These are phyloP conservation scores for Flammula alnicola DNA, from an alignment of 1,284 basidiomycete genomes.

Conservation along the genomic window DNA sequence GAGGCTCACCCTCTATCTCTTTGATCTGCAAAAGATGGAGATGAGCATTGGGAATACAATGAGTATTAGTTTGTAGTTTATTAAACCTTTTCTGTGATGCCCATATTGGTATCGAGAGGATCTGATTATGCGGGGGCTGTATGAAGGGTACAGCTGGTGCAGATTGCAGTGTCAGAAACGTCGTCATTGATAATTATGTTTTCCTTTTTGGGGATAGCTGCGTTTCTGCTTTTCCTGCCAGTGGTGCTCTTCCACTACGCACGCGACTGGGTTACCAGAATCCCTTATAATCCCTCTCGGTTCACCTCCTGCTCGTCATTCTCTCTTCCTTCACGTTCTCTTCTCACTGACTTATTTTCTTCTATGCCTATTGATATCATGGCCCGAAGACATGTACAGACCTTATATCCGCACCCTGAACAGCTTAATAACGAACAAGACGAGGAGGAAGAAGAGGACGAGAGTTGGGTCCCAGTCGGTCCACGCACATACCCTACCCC, in stretches of 20 bases:
- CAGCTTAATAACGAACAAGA: conserved; percentile 52
- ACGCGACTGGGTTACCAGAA: too few relatives aligned
- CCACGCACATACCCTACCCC: conserved; percentile 35
- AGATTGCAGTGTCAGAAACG: conserved; percentile 3
- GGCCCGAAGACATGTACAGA: conserved; percentile 60
- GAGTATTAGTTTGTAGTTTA: not conserved
- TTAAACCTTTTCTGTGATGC: conserved; percentile 85
- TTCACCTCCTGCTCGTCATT: not conserved
- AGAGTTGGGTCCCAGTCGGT: conserved; percentile 35
- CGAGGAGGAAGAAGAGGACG: conserved; percentile 45
- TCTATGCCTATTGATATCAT: conserved; percentile 13
- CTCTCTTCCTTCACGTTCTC: conserved; percentile 2
- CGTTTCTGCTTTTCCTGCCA: too few relatives aligned
- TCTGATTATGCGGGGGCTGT: conserved; percentile 13
- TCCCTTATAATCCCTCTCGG: not conserved
- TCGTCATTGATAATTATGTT: conserved; percentile 21
- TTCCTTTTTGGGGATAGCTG: conserved; percentile 18
- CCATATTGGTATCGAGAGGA: conserved; percentile 58
- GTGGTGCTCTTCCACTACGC: too few relatives aligned
- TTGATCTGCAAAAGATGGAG: conserved; percentile 67
- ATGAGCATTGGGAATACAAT: not conserved
- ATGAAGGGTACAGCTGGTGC: conserved; percentile 5
- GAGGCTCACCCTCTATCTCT: conserved; percentile 83
- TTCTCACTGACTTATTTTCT: not conserved
- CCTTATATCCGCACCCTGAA: conserved; percentile 70